Evolutionary conservation across 345 rosid species (phyloP).

Genomic region (Balakata baccata): DNA sequence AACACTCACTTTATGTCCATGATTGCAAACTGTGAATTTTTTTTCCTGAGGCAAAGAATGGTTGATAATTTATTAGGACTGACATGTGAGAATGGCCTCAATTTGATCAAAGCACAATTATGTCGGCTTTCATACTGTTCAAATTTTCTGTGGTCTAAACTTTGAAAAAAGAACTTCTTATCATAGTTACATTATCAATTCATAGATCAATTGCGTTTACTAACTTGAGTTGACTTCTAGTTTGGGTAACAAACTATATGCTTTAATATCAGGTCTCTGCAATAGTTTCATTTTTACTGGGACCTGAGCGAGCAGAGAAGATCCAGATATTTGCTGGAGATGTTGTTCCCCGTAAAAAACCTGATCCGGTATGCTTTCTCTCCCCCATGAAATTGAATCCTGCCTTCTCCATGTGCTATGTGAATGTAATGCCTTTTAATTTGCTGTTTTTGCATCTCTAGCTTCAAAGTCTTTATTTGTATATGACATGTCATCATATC

Average conservation of each 20-base stretch:
- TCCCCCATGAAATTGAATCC: slow-evolving; percentile 2
- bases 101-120: slow-evolving; percentile 14
- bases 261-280: slow-evolving; percentile 68
- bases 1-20: neutral
- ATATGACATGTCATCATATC: neutral
- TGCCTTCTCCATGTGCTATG: neutral
- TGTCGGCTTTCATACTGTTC: neutral
- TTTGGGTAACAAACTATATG: slow-evolving; percentile 4
- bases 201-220: neutral
- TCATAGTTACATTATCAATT: neutral
- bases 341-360: slow-evolving; percentile 84
- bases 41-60: neutral
- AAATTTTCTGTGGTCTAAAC: slow-evolving; percentile 4
- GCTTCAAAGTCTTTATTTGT: neutral
- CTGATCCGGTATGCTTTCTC: slow-evolving; percentile 64
- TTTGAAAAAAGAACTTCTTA: neutral
- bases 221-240: neutral
- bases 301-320: slow-evolving; percentile 80
- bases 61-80: neutral
- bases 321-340: slow-evolving; percentile 94
- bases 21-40: neutral
- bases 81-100: neutral
- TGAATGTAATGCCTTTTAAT: neutral
- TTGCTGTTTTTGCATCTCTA: neutral
- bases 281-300: slow-evolving; percentile 82